Percentiles rank a stretch among this genome's conserved stretches.
Conservation (phyloP, 2,329 filamentous ascomycete genomes). For the Aplosporella prunicola region DNA sequence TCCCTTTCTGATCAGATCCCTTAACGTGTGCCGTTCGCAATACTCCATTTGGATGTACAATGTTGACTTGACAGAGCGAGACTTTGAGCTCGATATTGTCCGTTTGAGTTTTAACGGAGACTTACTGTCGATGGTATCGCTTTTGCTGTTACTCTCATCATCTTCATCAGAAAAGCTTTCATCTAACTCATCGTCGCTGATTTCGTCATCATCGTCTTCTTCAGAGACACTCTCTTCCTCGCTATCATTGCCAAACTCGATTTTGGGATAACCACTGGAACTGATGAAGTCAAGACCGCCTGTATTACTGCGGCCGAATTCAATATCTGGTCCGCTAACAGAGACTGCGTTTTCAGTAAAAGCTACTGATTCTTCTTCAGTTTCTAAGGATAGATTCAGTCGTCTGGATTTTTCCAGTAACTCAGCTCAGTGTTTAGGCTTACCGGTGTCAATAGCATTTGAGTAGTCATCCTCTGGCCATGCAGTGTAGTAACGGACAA, state of each 20-base stretch:
- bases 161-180: conserved; percentile 33
- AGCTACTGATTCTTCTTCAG: conserved; percentile 22
- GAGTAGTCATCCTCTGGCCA: conserved; percentile 69
- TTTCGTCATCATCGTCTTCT: conserved; percentile 31
- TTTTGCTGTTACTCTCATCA: conserved; percentile 38
- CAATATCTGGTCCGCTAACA: conserved; percentile 26
- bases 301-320: conserved; percentile 58
- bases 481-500: conserved; percentile 87
- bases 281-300: conserved; percentile 85
- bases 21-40: conserved; percentile 84
- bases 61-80: conserved; percentile 53
- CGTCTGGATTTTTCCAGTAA: conserved; percentile 17
- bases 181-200: conserved; percentile 19
- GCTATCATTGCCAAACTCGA: conserved; percentile 63
- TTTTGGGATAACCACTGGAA: conserved; percentile 64
- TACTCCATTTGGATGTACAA: conserved; percentile 99
- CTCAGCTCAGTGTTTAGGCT: conserved; percentile 3
- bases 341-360: conserved; percentile 22
- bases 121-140: conserved; percentile 20
- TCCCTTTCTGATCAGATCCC: conserved; percentile 72
- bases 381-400: conserved; percentile 20
- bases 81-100: conserved; percentile 38
- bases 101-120: conserved; percentile 29
- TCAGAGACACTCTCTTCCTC: conserved; percentile 27
- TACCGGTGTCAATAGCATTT: conserved; percentile 9